A percentile compares a stretch with the other conserved stretches of the same genome.
Evolutionary conservation across 129 eudicot genomes (phyloP).

Genomic region (Glebionis coronaria): DNA sequence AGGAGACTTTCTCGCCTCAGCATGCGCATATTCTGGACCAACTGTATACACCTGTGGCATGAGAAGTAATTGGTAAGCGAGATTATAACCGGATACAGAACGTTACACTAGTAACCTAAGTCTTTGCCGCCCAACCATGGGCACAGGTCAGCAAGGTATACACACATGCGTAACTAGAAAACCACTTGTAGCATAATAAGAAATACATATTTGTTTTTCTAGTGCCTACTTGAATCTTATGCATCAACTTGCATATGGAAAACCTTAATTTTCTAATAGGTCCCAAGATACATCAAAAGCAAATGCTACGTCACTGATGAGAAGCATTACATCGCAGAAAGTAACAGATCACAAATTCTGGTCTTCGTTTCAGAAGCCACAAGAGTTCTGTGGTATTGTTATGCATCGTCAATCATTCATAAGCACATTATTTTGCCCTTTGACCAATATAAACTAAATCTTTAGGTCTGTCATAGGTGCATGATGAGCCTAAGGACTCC

Average conservation of each 20-base stretch:
- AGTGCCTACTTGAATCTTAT: background rate
- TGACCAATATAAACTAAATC: slow-evolving; percentile 15
- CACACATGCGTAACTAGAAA: background rate
- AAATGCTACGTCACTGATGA: background rate
- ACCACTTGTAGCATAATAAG: background rate
- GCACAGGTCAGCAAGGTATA: background rate
- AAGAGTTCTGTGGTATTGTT: background rate
- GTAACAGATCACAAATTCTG: slow-evolving; percentile 2
- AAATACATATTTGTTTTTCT: no score
- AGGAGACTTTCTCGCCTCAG: slow-evolving; percentile 98
- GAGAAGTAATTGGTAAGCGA: slow-evolving; percentile 18
- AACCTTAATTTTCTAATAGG: background rate
- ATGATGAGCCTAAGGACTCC: slow-evolving; percentile 4
- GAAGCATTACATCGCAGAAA: slow-evolving; percentile 10
- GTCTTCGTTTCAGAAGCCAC: background rate
- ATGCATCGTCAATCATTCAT: background rate
- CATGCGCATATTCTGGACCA: slow-evolving; percentile 98
- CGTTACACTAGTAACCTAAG: slow-evolving; percentile 5
- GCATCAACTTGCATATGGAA: background rate
- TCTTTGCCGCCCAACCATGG: background rate
- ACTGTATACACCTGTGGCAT: slow-evolving; percentile 81
- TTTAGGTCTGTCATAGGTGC: background rate
- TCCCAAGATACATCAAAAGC: slow-evolving; percentile 10
- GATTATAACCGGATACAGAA: background rate
- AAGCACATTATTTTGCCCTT: background rate